phyloP scores from a whole-genome alignment of 306 rosid species.

The Trichosanthes cucumerina region DNA sequence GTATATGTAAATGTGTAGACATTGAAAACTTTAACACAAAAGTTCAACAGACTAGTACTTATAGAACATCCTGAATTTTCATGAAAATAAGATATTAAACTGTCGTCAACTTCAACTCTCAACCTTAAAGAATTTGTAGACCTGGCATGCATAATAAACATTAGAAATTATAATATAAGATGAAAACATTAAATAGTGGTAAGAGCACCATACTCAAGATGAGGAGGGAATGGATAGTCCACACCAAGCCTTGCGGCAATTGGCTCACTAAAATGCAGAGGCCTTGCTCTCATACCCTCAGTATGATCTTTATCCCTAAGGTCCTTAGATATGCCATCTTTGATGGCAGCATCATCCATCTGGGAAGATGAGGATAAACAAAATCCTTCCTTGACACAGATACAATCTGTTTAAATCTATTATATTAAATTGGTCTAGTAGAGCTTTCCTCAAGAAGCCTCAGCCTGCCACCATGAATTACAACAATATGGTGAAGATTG shows the following conservation, averaged over 20 bases:
- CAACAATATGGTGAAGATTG: neutral
- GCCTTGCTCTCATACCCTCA: constrained; percentile 33
- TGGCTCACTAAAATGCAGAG: constrained; percentile 44
- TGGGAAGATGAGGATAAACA: neutral
- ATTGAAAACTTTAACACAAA: neutral
- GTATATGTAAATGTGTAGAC: neutral
- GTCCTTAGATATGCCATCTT: neutral
- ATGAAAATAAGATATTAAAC: neutral
- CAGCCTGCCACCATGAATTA: neutral
- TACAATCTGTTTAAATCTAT: neutral
- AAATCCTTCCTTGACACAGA: neutral
- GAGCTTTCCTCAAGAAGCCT: neutral
- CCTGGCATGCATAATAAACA: neutral
- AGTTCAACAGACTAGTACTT: neutral
- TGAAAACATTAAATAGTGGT: neutral
- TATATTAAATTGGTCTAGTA: neutral
- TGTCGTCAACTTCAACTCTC: neutral
- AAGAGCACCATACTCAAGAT: constrained; percentile 54
- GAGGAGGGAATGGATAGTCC: constrained; percentile 87
- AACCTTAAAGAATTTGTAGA: neutral
- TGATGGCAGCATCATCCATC: neutral
- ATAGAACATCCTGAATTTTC: neutral
- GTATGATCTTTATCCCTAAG: neutral
- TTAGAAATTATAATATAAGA: neutral
- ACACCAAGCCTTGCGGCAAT: constrained; percentile 80